Evolutionary conservation across 2,329 filamentous ascomycete genomes (phyloP).

Genomic region (Botryotinia globosa): DNA sequence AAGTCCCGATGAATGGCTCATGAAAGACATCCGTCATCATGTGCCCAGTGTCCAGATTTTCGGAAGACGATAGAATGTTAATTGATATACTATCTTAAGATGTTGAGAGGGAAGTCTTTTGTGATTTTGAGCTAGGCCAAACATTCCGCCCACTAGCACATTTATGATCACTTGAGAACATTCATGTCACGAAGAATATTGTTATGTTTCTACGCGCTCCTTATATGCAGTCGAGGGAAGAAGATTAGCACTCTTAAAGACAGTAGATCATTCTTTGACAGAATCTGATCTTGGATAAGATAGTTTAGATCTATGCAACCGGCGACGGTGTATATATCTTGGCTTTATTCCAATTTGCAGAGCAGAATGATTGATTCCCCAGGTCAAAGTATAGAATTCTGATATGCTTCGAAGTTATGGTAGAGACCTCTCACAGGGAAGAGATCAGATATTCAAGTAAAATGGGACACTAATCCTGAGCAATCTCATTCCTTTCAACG

Average conservation of each 20-base stretch:
- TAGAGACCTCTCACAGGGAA: rapidly evolving
- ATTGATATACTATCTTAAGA: neutral
- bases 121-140: neutral
- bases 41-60: neutral
- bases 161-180: neutral
- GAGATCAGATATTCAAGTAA: neutral
- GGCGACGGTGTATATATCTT: neutral
- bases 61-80: neutral
- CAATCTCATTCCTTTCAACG: neutral
- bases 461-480: neutral
- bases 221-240: neutral
- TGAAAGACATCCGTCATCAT: neutral
- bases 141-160: neutral
- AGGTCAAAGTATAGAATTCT: neutral
- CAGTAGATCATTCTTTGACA: neutral
- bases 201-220: neutral
- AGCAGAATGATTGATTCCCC: neutral
- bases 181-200: neutral
- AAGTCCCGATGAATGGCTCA: too few relatives aligned
- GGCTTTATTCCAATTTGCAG: neutral
- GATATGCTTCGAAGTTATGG: neutral
- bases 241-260: rapidly evolving
- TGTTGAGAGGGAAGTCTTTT: neutral
- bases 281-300: neutral
- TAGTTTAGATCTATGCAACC: neutral